phyloP scores from a whole-genome alignment of 495 filamentous ascomycete genomes.

The Astrothelium macrocarpum region DNA sequence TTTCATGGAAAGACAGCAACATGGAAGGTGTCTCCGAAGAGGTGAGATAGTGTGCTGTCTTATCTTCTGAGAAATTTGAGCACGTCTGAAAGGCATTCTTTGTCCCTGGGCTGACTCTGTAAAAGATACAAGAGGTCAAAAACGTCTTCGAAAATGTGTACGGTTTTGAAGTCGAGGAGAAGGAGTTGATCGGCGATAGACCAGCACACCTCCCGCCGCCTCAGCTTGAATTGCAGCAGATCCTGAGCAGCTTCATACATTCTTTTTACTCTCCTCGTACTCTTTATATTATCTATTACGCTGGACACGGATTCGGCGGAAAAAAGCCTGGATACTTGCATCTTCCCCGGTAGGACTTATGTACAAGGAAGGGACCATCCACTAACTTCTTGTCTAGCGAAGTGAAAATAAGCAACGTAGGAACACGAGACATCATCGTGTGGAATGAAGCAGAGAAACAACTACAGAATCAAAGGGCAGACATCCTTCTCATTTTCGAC shows the following conservation, averaged over 20 bases:
- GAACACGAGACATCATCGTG: background rate
- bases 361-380: too few relatives aligned
- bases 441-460: background rate
- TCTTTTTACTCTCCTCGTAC: background rate
- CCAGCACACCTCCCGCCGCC: background rate
- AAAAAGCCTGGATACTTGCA: background rate
- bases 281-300: background rate
- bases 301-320: background rate
- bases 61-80: background rate
- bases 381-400: background rate
- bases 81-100: background rate
- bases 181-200: too few relatives aligned
- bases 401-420: background rate
- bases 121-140: background rate
- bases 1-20: background rate
- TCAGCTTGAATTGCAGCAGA: background rate
- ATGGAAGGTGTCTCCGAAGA: too few relatives aligned
- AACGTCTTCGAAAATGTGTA: conserved; percentile 7
- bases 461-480: background rate
- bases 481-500: background rate
- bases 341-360: background rate
- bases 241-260: background rate
- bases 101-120: background rate
- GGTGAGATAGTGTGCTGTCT: background rate
- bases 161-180: conserved; percentile 2